A percentile compares a stretch with the other conserved stretches of the same genome.
phyloP scores from a whole-genome alignment of 257 asterid genomes.

The Scutellaria barbata region DNA sequence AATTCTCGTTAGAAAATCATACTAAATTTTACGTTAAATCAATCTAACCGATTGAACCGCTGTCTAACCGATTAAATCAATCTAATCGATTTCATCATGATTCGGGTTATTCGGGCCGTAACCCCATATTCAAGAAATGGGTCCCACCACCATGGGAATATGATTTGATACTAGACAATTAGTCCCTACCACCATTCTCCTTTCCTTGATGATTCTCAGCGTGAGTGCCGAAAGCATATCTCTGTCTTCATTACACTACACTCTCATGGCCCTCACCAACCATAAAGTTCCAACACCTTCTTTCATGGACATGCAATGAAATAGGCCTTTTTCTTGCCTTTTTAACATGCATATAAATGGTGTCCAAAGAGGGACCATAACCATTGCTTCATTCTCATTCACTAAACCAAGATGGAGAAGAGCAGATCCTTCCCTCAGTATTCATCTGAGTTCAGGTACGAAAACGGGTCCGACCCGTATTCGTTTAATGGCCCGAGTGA shows the following conservation, averaged over 20 bases:
- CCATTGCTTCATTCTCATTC: conserved; percentile 18
- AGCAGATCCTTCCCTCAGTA: conserved; percentile 66
- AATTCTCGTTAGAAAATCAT: too few species aligned
- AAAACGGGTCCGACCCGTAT: conserved; percentile 43
- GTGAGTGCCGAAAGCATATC: conserved; percentile 44
- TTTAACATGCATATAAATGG: conserved; percentile 29
- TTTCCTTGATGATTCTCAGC: conserved; percentile 36
- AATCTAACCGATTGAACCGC: too few species aligned
- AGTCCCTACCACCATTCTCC: conserved; percentile 35
- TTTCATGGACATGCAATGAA: conserved; percentile 44
- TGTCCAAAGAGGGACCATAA: not conserved
- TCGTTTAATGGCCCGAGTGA: conserved; percentile 62
- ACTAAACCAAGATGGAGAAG: conserved; percentile 57
- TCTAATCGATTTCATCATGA: too few species aligned
- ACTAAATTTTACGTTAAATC: too few species aligned
- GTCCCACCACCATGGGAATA: too few species aligned
- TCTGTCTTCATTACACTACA: conserved; percentile 17
- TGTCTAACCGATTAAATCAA: too few species aligned
- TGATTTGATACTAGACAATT: conserved; percentile 16
- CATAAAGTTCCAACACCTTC: conserved; percentile 12
- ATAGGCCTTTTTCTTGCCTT: conserved; percentile 39
- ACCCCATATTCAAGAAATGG: not conserved
- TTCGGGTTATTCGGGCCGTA: too few species aligned
- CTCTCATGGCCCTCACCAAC: conserved; percentile 38
- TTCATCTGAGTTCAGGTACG: conserved; percentile 45